A percentile compares a stretch with the other conserved stretches of the same genome.
Evolutionary conservation across 108 stramenopile genomes (phyloP).

Genomic region (Fistulifera pelliculosa): DNA sequence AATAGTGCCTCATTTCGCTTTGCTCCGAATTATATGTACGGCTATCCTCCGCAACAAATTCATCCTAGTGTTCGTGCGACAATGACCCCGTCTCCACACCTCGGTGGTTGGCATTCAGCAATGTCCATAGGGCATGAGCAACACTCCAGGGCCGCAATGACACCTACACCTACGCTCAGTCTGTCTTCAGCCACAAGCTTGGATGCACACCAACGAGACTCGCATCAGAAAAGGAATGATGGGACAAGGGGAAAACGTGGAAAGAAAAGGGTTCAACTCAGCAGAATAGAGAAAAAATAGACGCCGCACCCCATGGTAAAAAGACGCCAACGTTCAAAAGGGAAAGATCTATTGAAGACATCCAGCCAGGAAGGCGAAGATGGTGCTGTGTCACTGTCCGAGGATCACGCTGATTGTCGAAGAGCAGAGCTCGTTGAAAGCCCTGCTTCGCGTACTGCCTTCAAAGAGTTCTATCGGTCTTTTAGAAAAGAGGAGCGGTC

Average conservation of each 20-base stretch:
- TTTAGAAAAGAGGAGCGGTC: conserved; percentile 43
- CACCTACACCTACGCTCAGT: neutral
- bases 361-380: neutral
- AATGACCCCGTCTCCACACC: conserved; percentile 12
- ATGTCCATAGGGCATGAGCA: too few species aligned
- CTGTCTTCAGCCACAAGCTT: neutral
- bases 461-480: conserved; percentile 61
- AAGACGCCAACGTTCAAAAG: neutral
- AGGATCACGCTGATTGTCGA: conserved; percentile 30
- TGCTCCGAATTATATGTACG: neutral
- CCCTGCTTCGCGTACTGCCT: conserved; percentile 32
- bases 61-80: neutral
- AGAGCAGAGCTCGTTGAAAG: conserved; percentile 46
- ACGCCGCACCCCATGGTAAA: neutral
- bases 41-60: neutral
- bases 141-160: too few species aligned
- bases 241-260: conserved; percentile 3
- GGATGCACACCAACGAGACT: neutral
- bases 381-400: conserved; percentile 1
- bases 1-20: neutral
- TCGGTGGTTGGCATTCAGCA: neutral
- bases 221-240: conserved; percentile 1
- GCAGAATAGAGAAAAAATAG: neutral
- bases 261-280: conserved; percentile 11
- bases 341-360: neutral